Conservation (phyloP, 2,329 filamentous ascomycete species). For the Thielaviopsis cerberus region DNA sequence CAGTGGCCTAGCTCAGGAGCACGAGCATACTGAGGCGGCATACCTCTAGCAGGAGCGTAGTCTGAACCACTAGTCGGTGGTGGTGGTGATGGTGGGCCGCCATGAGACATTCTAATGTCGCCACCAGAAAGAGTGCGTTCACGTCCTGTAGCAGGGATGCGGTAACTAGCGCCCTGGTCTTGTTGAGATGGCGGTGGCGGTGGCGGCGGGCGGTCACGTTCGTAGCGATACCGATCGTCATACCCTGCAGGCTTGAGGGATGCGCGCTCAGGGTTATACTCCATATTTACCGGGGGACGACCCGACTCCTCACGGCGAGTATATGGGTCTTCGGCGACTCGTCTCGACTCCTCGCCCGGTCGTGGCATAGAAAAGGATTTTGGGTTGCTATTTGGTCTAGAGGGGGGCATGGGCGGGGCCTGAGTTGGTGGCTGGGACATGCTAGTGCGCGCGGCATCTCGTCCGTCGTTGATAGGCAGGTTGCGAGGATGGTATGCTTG, state of each 20-base stretch:
- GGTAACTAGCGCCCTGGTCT: constrained; percentile 3
- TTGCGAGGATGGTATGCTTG: constrained; percentile 34
- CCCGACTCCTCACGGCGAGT: constrained; percentile 30
- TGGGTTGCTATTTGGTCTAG: constrained; percentile 33
- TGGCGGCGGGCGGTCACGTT: constrained; percentile 16
- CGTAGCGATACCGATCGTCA: constrained; percentile 35
- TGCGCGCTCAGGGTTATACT: constrained; percentile 35
- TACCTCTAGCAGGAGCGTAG: constrained; percentile 8
- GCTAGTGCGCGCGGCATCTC: constrained; percentile 19
- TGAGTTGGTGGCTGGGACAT: constrained; percentile 7
- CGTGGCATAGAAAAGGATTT: constrained; percentile 28
- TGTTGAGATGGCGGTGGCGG: not conserved
- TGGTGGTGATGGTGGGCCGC: not conserved
- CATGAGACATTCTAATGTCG: constrained; percentile 2
- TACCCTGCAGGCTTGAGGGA: constrained; percentile 26
- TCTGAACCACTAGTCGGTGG: not conserved
- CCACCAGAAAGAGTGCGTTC: constrained; percentile 4
- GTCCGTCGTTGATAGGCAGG: constrained; percentile 27
- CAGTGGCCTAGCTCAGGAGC: constrained; percentile 6
- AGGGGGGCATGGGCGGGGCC: constrained; percentile 22
- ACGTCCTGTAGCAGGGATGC: not conserved
- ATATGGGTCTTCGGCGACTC: constrained; percentile 26
- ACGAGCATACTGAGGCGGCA: constrained; percentile 7
- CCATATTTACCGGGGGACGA: constrained; percentile 20
- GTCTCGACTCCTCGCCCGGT: constrained; percentile 27